These are phyloP conservation scores for Penicillium malachiteum DNA, from an alignment of 495 filamentous ascomycete species.

Conservation along the genomic window DNA sequence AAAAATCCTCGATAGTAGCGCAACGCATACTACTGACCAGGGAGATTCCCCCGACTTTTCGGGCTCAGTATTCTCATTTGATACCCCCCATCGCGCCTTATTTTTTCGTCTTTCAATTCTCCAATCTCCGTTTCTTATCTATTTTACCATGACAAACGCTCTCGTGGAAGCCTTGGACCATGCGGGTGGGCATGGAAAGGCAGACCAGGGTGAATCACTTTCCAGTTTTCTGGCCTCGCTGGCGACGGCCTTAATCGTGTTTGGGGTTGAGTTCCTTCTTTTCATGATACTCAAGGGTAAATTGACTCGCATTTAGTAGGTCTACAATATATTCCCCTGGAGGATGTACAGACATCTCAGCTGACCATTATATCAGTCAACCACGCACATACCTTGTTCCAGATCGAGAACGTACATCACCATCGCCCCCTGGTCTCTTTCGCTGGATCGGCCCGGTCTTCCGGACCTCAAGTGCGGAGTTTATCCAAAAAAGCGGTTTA, in stretches of 20 bases:
- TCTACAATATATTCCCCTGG: constrained; percentile 1
- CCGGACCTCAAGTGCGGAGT: constrained; percentile 76
- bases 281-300: constrained; percentile 79
- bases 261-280: constrained; percentile 71
- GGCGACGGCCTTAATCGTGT: constrained; percentile 66
- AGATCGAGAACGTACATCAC: constrained; percentile 74
- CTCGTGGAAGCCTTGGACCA: constrained; percentile 38
- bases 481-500: constrained; percentile 91
- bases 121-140: background rate
- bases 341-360: constrained; percentile 1
- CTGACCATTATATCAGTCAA: constrained; percentile 48
- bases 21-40: background rate
- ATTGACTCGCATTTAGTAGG: constrained; percentile 82
- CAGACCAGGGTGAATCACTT: constrained; percentile 47
- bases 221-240: constrained; percentile 74
- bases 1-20: background rate
- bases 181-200: constrained; percentile 41
- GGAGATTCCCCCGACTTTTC: background rate
- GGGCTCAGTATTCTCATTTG: background rate
- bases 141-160: constrained; percentile 27
- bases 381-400: constrained; percentile 91
- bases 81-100: background rate
- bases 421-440: constrained; percentile 69
- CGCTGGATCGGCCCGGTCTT: constrained; percentile 70
- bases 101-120: background rate